Base-by-base conservation (phyloP, 495 filamentous ascomycete genomes). In the Hypoxylon rickii region DNA sequence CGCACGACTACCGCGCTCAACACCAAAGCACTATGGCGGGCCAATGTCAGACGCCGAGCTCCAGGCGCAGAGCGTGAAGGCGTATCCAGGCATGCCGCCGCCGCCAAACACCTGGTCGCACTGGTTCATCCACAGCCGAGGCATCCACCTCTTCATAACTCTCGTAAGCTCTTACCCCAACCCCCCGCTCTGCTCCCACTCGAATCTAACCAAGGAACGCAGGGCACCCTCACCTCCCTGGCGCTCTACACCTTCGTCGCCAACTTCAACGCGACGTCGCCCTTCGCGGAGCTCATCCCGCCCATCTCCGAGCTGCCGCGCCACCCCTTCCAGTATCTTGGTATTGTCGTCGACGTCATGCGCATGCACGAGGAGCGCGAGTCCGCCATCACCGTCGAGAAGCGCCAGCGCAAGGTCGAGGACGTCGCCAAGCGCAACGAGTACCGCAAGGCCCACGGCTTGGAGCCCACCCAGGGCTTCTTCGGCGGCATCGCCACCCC, bases 21-120 rank as follows among this genome's bases (percentile, higher is more conserved):
- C 52, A 3, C 74, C 75, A 17, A 67, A 72, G 37, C 91, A 93
- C 72, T 86, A 86, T 33, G 92, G 92, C 26, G 86, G 86, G 8
- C 61, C 75, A 8, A 69, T 87, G 31, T 79, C 78, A 15, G 74
- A 75, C 17, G 73, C 80, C 31, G 83, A 95, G 66, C 72, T 74
- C 31, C 71, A 79, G 39, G 80, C 77, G 48, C 87, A 88, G 72
- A 75, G 74, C 53, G 79, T 66, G 41, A 86, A 79, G 67, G 69
- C 87, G 50, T 96, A 96, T 67, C 92, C 92, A 16, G 83, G 88
- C 46, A 84, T 93, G 80, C 87, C 91, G 72, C 86, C 90, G 20
- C 81, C 88, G 0, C 76, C 85, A 67, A 86, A 88, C 5, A 88
- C 85, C 3, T 87, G 88, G 48, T 80, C 88, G 78, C 74, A 85